Base-by-base conservation (phyloP, 2,329 filamentous ascomycete genomes). In the Aquanectria penicillioides region DNA sequence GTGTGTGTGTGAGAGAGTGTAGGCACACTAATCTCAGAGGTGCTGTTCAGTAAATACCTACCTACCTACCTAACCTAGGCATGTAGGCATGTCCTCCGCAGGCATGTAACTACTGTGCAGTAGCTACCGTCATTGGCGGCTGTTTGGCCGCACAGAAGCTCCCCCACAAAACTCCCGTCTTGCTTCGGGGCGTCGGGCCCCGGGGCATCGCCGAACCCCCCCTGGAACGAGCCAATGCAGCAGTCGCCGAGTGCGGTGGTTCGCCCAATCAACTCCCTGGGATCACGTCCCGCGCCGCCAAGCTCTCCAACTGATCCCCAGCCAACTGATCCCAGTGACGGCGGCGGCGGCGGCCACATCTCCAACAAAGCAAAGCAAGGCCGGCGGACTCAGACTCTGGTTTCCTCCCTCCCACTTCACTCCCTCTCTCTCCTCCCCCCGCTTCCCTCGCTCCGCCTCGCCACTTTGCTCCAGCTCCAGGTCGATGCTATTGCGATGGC, bases 401-500 rank as follows among this genome's bases (percentile, higher is more conserved):
- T 40, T 33, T 38, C 46, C 43, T 51, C 29, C 58, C 52, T 61
- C 59, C 57, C 47, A 56, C 55, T 48, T 17, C 20, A 36, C 41
- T 58, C 23, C 29, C 25, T 53, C 50, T 44, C 17, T 43, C 36
- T 41, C 37, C 18, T 40, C 38, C 38, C 20, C 51, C 20, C 23
- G 23, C 28, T 31, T 52, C 15, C 38, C 26, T 25, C 38, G 38
- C 59, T 34, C 43, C 43, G 56, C 44, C 22, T 36, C 40, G 37
- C 34, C 13, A 29, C 15, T 26, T 9, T 25, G 15, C 12, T 25
- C 13, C 7, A 15, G 22, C 11, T 40, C 12, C 28, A 59, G 46
- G 59, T 73, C 62, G 57, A 77, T 77, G 75, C 70, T 61, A 52
- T 43, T 60, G 58, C 61, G 55, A 78, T 77, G 75, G 60, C 69